Base-by-base conservation (phyloP, 495 filamentous ascomycete genomes). In the Lasiosphaeria miniovina region DNA sequence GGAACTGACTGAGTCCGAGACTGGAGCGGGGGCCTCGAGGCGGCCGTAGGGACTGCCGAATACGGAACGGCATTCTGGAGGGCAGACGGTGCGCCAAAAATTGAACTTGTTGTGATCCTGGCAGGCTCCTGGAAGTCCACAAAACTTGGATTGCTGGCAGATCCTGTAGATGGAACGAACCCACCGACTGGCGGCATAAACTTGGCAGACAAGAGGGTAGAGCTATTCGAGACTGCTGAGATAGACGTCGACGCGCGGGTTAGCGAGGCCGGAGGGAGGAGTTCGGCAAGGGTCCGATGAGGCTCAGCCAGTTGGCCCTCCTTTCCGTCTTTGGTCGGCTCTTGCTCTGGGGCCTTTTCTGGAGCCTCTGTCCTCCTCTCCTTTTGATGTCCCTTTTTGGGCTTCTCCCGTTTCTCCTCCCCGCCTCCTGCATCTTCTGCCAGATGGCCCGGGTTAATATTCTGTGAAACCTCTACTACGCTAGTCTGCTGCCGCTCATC, bases 61-160 rank as follows among this genome's bases (percentile, higher is more conserved):
- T 17, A 59, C 50, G 33, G 31, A 55, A 53, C 46, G 49, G 43
- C 12, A 6, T n/a, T 51, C 4, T 51, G 4, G 6, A 3, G 6
- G 15, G 49, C 17, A 24, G 49, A 1, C 8, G 12, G 15, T 31
- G 17, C 17, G 17, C 11, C 49, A 2, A 17, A 15, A 35, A 45
- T 17, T 8, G 24, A 24, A 6, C 43, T 45, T 48, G 6, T 17
- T 15, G 24, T 40, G 43, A 38, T 24, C 49, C 24, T 52, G 40
- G 53, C 32, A n/a, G 43, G 4, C 3, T 54, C 59, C 11, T 55
- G 34, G 14, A 60, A 45, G 40, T 65, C 53, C 8, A 36, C 56
- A 6, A 58, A 57, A 45, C 60, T 59, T 0, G 60, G 60, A 38
- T 51, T 63, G 17, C 43, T 57, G 7, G 60, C 24, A 8, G 36